These are phyloP conservation scores for Phytophthora citrophthora DNA, from an alignment of 352 stramenopile genomes.

Conservation along the genomic window DNA sequence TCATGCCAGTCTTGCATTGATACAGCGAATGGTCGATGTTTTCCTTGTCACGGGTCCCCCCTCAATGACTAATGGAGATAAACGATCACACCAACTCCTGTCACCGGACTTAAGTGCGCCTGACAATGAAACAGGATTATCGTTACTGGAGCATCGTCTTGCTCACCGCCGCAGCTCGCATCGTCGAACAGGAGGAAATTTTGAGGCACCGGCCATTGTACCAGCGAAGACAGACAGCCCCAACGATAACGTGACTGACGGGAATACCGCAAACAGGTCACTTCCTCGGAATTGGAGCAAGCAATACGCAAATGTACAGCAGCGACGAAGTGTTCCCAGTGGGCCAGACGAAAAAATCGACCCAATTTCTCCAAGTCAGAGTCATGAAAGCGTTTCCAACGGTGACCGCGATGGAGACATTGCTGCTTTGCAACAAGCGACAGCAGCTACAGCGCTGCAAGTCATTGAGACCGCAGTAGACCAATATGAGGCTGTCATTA, in stretches of 20 bases:
- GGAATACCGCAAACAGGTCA: conserved; percentile 27
- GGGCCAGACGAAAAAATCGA: conserved; percentile 29
- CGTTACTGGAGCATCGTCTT: conserved; percentile 60
- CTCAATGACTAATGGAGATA: background rate
- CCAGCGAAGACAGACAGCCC: conserved; percentile 15
- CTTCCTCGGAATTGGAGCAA: conserved; percentile 78
- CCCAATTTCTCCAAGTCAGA: background rate
- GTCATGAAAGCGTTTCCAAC: background rate
- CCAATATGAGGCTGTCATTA: conserved; percentile 58
- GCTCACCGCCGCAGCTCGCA: conserved; percentile 56
- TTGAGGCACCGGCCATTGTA: conserved; percentile 9
- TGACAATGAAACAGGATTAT: conserved; percentile 50
- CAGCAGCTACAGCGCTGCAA: conserved; percentile 46
- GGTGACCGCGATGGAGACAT: conserved; percentile 31
- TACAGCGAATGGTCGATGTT: conserved; percentile 62
- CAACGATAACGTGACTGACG: conserved; percentile 12
- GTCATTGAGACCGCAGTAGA: conserved; percentile 56
- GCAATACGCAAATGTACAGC: conserved; percentile 38
- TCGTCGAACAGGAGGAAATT: conserved; percentile 30
- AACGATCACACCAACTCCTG: conserved; percentile 51
- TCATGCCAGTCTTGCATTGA: conserved; percentile 57
- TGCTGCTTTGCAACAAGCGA: conserved; percentile 44
- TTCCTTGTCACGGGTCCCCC: conserved; percentile 51
- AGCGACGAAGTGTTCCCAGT: conserved; percentile 37
- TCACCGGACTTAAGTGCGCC: conserved; percentile 52